Base-by-base conservation (phyloP, 2,329 filamentous ascomycete genomes). In the Bipolaris sorokiniana region DNA sequence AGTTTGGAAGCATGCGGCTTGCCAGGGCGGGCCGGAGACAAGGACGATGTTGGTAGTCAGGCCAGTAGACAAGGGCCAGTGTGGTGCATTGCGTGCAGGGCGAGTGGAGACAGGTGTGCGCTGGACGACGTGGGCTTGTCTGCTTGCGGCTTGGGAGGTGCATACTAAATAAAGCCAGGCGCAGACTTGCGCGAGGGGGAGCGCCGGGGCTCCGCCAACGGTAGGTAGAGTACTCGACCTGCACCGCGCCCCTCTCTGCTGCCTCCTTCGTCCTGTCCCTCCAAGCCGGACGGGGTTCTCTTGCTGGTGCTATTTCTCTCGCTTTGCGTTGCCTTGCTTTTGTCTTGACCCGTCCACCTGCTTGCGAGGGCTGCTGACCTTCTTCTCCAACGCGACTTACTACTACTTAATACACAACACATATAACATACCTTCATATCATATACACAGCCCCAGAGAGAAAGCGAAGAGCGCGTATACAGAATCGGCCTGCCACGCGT, bases 91-190 rank as follows among this genome's bases (percentile, higher is more conserved):
- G 20, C 40, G 50, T 38, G 49, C 40, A 38, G 23, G 20, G 18
- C 9, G 33, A 50, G 55, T 54, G 55, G 51, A 58, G 13, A 46
- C 37, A 37, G 51, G 28, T 45, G 51, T 49, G 54, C 22, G 55
- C 40, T 56, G 56, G 46, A 41, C 48, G 23, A 51, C 44, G 10
- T 37, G 23, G 41, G 18, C 48, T 53, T 59, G 48, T 15, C 56
- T 34, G 45, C 23, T 50, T 50, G 46, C 40, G 33, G 54, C 31
- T 11, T 58, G 51, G 49, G 48, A 33, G 41, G 22, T 36, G 40
- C 48, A 50, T 51, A 33, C 53, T 56, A 57, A 60, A 60, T 60
- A 60, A 57, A 57, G 57, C 57, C 50, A 54, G 23, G 42, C 48
- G 56, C 48, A 53, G 57, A 45, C 53, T 55, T 41, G n/a, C 33